Base-by-base conservation (phyloP, 202 grass and related monocot genomes). In the Dendrocalamus latiflorus region DNA sequence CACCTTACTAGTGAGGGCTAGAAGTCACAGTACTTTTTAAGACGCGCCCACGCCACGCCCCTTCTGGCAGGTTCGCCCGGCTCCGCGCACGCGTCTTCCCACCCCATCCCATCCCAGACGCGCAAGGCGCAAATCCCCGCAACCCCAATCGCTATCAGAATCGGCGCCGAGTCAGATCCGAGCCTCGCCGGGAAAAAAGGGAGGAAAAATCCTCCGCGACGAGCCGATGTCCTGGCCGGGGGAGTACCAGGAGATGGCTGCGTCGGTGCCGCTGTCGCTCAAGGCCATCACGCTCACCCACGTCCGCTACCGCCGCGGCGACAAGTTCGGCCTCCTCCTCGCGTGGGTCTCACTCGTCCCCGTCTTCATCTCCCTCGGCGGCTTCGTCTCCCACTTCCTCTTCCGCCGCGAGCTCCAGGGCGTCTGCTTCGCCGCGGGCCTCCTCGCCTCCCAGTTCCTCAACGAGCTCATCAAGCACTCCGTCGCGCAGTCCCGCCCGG, bases 281-380 rank as follows among this genome's bases (percentile, higher is more conserved):
- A 98, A 98, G 81, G 92, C 95, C 20, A 90, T 98, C 77, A 91
- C 95, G 20, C 89, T 98, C 47, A 98, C 95, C 16, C 85, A 98
- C 80, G 95, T 98, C 64, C 90, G 95, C 13, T 98, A 98, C 87
- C 85, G 33, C 3, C 85, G 85, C 43, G 92, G 93, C 37, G 95
- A 98, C 74, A 79, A 70, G 6, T 43, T 98, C 13, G 95, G 95
- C n/a, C 87, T 91, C 81, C 87, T 84, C 72, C 92, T 98, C 42
- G 95, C 93, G 44, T 98, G 95, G 95, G 85, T 98, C 75, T 98
- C 95, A 72, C 95, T 98, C 69, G 6, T 98, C 56, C 92, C 95
- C 4, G 90, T 98, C 58, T 95, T 98, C 90, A 98, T 98, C 87
- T 90, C 87, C 47, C 74, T 98, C 72, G 95, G 95, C 9, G 95